Percentiles rank a stretch among this genome's conserved stretches.
Evolutionary conservation across 257 asterid species (phyloP).

Genomic region (Datura wrightii): DNA sequence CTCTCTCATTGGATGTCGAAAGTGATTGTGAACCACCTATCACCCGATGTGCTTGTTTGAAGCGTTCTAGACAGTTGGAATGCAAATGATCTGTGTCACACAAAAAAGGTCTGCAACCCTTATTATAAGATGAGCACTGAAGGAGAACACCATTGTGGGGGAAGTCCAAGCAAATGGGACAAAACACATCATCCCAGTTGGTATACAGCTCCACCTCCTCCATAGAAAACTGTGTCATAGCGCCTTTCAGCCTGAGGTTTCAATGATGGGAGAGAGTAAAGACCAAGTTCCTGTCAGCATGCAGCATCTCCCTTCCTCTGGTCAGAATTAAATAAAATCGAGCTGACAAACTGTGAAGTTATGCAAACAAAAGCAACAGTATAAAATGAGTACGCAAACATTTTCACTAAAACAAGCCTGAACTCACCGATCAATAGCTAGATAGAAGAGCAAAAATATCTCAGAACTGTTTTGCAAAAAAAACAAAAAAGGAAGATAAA

Average conservation of each 20-base stretch:
- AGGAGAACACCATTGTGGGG: conserved; percentile 91
- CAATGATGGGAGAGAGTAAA: conserved; percentile 36
- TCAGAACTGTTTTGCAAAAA: background rate
- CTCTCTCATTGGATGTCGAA: conserved; percentile 40
- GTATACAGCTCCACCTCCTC: conserved; percentile 69
- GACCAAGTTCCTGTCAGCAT: conserved; percentile 40
- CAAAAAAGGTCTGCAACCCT: conserved; percentile 81
- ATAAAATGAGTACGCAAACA: background rate
- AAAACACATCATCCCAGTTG: conserved; percentile 70
- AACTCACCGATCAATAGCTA: background rate
- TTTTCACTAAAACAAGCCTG: background rate
- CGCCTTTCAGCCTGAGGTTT: conserved; percentile 44
- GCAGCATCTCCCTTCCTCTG: conserved; percentile 24
- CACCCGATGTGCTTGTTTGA: conserved; percentile 70
- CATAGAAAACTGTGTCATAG: conserved; percentile 41
- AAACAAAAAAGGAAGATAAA: background rate
- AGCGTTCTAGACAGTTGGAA: conserved; percentile 79
- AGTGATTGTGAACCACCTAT: conserved; percentile 47
- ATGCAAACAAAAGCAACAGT: conserved; percentile 19
- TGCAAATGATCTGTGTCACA: conserved; percentile 83
- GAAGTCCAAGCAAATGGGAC: conserved; percentile 83
- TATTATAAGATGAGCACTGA: conserved; percentile 71
- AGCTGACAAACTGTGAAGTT: background rate
- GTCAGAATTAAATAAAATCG: background rate
- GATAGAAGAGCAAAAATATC: background rate